Conservation (phyloP, 768 basidiomycete genomes). For the Crepidotus variabilis region DNA sequence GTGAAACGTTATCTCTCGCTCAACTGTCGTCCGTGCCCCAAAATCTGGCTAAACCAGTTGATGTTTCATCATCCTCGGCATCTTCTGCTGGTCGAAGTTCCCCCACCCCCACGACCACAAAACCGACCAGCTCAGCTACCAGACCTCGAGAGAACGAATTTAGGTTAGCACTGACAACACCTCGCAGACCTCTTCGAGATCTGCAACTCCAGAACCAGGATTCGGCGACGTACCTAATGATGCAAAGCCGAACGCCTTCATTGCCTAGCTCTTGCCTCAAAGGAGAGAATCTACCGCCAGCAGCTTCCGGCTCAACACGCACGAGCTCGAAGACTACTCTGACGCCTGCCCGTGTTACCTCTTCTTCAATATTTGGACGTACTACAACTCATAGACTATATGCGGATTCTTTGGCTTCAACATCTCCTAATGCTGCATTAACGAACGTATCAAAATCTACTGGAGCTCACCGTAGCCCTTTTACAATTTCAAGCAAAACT, state of each 20-base stretch:
- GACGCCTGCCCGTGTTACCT: too few species aligned
- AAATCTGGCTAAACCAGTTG: not conserved
- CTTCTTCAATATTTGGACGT: too few species aligned
- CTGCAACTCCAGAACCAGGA: not conserved
- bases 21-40: not conserved
- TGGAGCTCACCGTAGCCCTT: not conserved
- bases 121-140: not conserved
- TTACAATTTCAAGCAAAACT: not conserved
- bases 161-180: slow-evolving; percentile 5
- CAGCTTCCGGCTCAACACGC: not conserved
- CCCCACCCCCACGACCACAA: not conserved
- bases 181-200: slow-evolving; percentile 12
- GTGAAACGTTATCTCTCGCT: not conserved
- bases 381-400: too few species aligned
- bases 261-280: not conserved
- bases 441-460: not conserved
- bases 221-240: not conserved
- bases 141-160: not conserved
- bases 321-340: too few species aligned
- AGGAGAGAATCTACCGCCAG: not conserved
- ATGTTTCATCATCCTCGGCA: not conserved
- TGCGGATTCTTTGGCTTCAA: not conserved
- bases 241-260: not conserved
- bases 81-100: not conserved
- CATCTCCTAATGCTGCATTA: not conserved